Conservation (phyloP, 129 eudicot species). For the Chrysanthemum makinoi region DNA sequence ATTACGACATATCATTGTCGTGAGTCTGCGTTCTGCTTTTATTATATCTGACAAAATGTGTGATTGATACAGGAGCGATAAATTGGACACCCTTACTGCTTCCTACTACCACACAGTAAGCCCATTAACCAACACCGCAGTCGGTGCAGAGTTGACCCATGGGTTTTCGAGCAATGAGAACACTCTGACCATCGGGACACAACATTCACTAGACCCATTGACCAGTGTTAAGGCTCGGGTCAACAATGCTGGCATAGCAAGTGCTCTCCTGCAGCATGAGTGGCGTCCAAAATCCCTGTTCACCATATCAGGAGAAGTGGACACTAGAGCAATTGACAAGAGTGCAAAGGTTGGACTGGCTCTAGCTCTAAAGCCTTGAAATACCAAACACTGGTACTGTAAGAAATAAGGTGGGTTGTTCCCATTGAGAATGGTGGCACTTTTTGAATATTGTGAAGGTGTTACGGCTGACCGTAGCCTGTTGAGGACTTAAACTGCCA, state of each 20-base stretch:
- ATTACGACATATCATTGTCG: neutral
- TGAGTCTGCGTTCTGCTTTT: neutral
- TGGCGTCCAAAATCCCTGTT: constrained; percentile 76
- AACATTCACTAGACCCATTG: constrained; percentile 67
- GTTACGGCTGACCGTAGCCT: neutral
- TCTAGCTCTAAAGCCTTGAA: constrained; percentile 72
- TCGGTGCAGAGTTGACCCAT: constrained; percentile 86
- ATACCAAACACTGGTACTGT: neutral
- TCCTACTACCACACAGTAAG: constrained; percentile 80
- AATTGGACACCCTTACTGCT: constrained; percentile 61
- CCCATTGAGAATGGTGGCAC: constrained; percentile 16
- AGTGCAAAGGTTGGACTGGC: constrained; percentile 88
- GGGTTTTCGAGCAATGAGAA: constrained; percentile 82
- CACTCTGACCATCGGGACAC: constrained; percentile 70
- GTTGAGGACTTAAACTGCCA: constrained; percentile 22
- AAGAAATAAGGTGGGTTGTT: constrained; percentile 39
- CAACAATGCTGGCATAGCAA: constrained; percentile 73
- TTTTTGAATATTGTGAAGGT: constrained; percentile 1
- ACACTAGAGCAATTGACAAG: constrained; percentile 77
- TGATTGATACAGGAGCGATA: constrained; percentile 57
- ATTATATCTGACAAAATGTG: neutral
- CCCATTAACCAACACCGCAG: constrained; percentile 78
- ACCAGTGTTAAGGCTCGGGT: constrained; percentile 76
- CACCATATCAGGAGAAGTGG: constrained; percentile 89
- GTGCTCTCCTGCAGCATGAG: constrained; percentile 82